Conservation (phyloP, 345 rosid species). For the Syzygium jambos region DNA sequence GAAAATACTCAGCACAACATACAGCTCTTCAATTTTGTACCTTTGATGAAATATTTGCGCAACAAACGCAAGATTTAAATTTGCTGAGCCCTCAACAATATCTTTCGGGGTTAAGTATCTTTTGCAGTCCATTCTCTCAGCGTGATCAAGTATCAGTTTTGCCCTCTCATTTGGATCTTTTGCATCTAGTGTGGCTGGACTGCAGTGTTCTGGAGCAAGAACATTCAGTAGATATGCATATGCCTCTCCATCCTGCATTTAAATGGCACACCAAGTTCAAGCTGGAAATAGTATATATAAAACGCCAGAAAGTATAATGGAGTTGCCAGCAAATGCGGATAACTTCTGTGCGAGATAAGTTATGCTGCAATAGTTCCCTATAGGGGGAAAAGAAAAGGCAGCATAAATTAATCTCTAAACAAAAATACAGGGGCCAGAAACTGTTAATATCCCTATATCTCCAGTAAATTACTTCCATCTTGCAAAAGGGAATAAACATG, state of each 20-base stretch:
- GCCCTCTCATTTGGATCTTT: slow-evolving; percentile 73
- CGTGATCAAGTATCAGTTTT: slow-evolving; percentile 65
- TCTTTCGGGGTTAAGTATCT: slow-evolving; percentile 73
- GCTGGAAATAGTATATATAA: not conserved
- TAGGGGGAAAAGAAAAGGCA: not conserved
- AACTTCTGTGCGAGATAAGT: not conserved
- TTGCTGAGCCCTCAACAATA: slow-evolving; percentile 73
- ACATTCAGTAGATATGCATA: slow-evolving; percentile 82
- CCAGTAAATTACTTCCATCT: too few species aligned
- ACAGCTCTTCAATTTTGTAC: slow-evolving; percentile 20
- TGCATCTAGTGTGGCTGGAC: slow-evolving; percentile 58
- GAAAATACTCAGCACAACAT: not conserved
- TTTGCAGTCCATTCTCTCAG: slow-evolving; percentile 81
- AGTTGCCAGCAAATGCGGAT: not conserved
- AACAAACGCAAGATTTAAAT: slow-evolving; percentile 81
- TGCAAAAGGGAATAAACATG: not conserved
- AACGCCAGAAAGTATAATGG: not conserved
- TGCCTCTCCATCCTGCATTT: slow-evolving; percentile 81
- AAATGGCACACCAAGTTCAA: not conserved
- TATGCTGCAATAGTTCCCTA: not conserved
- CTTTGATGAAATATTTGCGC: slow-evolving; percentile 90
- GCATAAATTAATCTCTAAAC: not conserved
- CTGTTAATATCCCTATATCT: not conserved
- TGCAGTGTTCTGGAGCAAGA: slow-evolving; percentile 83
- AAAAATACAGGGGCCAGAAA: not conserved